phyloP scores from a whole-genome alignment of 208 protist species.

The Acanthamoeba culbertsoni region DNA sequence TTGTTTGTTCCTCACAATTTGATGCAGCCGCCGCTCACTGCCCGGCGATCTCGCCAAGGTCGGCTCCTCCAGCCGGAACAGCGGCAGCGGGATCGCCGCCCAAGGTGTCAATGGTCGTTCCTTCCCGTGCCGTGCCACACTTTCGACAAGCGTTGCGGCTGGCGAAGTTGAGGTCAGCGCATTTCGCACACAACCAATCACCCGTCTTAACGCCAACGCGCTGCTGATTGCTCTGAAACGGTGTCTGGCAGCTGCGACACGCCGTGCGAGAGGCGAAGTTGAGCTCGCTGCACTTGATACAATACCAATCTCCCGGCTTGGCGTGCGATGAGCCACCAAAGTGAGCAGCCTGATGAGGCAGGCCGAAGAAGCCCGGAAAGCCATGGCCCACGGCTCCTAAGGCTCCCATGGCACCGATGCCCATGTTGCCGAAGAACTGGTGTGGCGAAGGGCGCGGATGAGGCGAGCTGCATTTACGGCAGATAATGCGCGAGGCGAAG shows the following conservation, averaged over 20 bases:
- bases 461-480: constrained; percentile 52
- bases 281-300: constrained; percentile 31
- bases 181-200: constrained; percentile 29
- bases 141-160: constrained; percentile 35
- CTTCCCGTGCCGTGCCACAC: neutral
- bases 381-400: neutral
- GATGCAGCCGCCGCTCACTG: neutral
- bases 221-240: neutral
- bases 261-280: constrained; percentile 35
- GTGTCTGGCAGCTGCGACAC: constrained; percentile 33
- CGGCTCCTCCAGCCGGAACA: neutral
- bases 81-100: neutral
- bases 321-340: neutral
- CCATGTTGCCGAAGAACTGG: constrained; percentile 29
- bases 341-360: neutral
- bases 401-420: neutral
- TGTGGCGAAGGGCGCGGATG: neutral
- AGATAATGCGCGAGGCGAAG: constrained; percentile 39
- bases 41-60: neutral
- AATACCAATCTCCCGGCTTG: constrained; percentile 46
- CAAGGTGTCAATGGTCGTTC: neutral
- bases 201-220: neutral
- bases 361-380: neutral
- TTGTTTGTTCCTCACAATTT: neutral
- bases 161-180: constrained; percentile 54